These are phyloP conservation scores for Hordeum pubiflorum DNA, from an alignment of 202 grass and related monocot species.

Conservation along the genomic window DNA sequence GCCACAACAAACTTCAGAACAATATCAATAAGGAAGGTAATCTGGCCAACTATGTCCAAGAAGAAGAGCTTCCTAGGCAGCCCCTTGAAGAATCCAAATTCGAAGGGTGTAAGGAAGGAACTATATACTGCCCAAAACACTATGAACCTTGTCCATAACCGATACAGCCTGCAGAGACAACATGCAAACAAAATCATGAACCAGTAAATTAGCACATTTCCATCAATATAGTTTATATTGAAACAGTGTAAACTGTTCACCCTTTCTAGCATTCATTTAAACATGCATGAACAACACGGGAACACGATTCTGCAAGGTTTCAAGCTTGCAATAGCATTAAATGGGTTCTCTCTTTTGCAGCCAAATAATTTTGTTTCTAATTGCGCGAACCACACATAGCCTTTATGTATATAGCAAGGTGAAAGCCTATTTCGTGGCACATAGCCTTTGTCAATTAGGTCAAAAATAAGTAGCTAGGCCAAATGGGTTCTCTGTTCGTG, in stretches of 20 bases:
- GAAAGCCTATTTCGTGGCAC: too few relatives aligned
- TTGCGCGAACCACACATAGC: too few relatives aligned
- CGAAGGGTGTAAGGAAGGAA: slow-evolving; percentile 85
- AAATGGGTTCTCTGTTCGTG: too few relatives aligned
- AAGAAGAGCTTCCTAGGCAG: slow-evolving; percentile 67
- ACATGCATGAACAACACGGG: neutral
- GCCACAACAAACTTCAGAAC: slow-evolving; percentile 62
- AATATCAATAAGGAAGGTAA: slow-evolving; percentile 72
- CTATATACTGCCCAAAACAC: slow-evolving; percentile 78
- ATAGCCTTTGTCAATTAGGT: too few relatives aligned
- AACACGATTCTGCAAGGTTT: too few relatives aligned
- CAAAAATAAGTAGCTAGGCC: too few relatives aligned
- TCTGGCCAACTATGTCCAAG: slow-evolving; percentile 77
- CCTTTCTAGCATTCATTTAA: neutral
- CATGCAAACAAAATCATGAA: neutral
- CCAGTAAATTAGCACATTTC: neutral
- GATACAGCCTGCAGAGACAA: slow-evolving; percentile 55
- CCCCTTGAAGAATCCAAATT: slow-evolving; percentile 95
- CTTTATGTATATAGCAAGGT: too few relatives aligned
- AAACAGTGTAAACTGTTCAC: neutral
- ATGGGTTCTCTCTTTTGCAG: too few relatives aligned
- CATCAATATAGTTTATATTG: neutral
- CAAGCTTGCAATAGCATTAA: too few relatives aligned
- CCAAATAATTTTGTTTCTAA: too few relatives aligned
- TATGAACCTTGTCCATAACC: slow-evolving; percentile 74